Evolutionary conservation across 2,329 filamentous ascomycete species (phyloP), one percentile per base, ranked within the genome.

Genomic region (Fusarium sp.): DNA sequence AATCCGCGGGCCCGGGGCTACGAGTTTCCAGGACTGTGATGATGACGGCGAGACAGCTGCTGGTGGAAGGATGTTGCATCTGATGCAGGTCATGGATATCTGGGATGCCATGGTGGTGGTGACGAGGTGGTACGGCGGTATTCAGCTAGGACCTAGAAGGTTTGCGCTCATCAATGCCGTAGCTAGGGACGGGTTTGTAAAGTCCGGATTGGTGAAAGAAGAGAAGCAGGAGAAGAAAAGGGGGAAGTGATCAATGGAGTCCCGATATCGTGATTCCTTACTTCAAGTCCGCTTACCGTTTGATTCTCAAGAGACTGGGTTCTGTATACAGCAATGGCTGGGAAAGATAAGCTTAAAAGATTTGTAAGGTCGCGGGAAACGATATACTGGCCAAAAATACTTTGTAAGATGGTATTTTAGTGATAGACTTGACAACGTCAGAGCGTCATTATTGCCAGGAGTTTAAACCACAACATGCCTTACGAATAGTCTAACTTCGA

Each of bases 1-100:
- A 16, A 95, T 98, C 60, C 89, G 88, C 35, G 89, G 88, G 0
- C 78, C 82, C 1, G 83, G 84, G 84, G 63, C 83, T 82, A 71
- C 86, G 56, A 84, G 84, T 33, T 94, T 91, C 74, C 95, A 98
- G 81, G 96, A 99, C 82, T 98, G 92, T 79, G 93, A 99, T 77
- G 96, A 99, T 77, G 96, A 99, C 80, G 96, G 96, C 5, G 96
- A 99, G 86, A 93, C 93, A 31, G 96, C 96, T 10, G 96, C 96
- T 0, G 96, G 96, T 2, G 91, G 92, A 0, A 87, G 96, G 45
- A 82, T 99, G 78, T 82, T 98, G 67, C 94, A 97, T 83, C 84
- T 99, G 35, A 92, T 99, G 91, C 94, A 98, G 84, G 83, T 97
- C 69, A 98, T 98, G 93, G 93, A 95, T 78, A 86, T 97, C 16